Base-by-base conservation (phyloP, 2,329 filamentous ascomycete species). In the Diaporthe vexans region DNA sequence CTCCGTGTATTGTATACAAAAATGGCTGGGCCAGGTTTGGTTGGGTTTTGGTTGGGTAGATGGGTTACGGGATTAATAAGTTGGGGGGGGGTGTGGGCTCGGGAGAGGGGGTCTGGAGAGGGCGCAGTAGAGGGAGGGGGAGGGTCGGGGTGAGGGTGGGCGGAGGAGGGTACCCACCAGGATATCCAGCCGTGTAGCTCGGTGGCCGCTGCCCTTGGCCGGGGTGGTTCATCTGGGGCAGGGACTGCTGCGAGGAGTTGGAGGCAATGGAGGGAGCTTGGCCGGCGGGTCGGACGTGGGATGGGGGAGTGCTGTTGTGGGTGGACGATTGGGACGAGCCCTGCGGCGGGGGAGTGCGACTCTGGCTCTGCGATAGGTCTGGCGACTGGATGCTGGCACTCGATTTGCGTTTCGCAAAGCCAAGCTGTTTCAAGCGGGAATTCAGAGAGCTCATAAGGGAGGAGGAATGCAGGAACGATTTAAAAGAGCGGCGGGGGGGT, bases 391-490 rank as follows among this genome's bases (percentile, higher is more conserved):
- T 89, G 84, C 88, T 91, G 83, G 88, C 88, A 80, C 88, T 88
- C 81, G 92, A 93, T 88, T 92, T 94, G 85, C 93, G 92, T 90
- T 94, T 94, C 86, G 92, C 93, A 88, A 94, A 93, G 86, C 93
- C 92, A 87, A 95, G 89, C 88, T 90, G 90, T 88, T 94, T 94
- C 84, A 94, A 91, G 85, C 93, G 91, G 84, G 91, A 90, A 88
- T 94, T 94, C 91, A 94, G 90, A 89, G 91, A 94, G 89, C 90
- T 94, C 92, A 94, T 94, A 88, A 85, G 87, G 85, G 82, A 78
- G 63, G 79, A 79, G 75, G 78, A 79, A 83, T 82, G 82, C 83
- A 82, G 83, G 79, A 77, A 76, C 69, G 75, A 77, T 76, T 75
- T 75, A 79, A 79, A 76, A 73, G 46, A 52, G 75, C 24, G 37